These are phyloP conservation scores for Eragrostis curvula DNA, from an alignment of 176 grass and related monocot species.

Conservation along the genomic window DNA sequence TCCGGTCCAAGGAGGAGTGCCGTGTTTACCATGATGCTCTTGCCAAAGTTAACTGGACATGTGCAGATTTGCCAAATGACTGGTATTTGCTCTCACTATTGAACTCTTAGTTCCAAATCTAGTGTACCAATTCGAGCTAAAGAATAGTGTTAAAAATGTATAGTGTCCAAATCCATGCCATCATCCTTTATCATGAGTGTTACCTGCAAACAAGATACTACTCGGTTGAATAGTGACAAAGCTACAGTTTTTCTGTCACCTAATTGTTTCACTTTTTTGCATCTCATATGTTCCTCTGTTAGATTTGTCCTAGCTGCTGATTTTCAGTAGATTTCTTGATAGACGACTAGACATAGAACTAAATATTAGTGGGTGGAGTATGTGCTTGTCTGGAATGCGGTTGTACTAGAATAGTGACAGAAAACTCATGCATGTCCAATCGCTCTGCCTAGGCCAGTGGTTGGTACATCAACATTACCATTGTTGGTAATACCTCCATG, in stretches of 20 bases:
- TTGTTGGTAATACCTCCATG: background rate
- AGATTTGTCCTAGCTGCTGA: background rate
- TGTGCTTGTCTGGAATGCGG: background rate
- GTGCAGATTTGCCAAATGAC: conserved; percentile 70
- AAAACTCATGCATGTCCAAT: background rate
- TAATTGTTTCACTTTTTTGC: conserved; percentile 1
- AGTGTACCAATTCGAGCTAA: background rate
- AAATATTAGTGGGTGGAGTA: background rate
- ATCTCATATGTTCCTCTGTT: background rate
- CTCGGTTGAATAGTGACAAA: background rate
- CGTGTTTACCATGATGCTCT: conserved; percentile 89
- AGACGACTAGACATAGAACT: background rate
- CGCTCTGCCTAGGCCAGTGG: background rate
- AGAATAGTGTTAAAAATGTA: background rate
- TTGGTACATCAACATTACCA: background rate
- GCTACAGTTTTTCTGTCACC: background rate
- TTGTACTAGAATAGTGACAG: conserved; percentile 31
- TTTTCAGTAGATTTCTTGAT: conserved; percentile 22
- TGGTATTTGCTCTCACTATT: conserved; percentile 52
- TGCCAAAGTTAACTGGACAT: conserved; percentile 76
- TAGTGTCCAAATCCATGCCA: background rate
- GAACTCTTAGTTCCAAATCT: background rate
- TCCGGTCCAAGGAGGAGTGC: conserved; percentile 90
- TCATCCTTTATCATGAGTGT: background rate
- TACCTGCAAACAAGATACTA: background rate